These are phyloP conservation scores for Neofusicoccum parvum DNA, from an alignment of 2,329 filamentous ascomycete genomes.

Conservation along the genomic window DNA sequence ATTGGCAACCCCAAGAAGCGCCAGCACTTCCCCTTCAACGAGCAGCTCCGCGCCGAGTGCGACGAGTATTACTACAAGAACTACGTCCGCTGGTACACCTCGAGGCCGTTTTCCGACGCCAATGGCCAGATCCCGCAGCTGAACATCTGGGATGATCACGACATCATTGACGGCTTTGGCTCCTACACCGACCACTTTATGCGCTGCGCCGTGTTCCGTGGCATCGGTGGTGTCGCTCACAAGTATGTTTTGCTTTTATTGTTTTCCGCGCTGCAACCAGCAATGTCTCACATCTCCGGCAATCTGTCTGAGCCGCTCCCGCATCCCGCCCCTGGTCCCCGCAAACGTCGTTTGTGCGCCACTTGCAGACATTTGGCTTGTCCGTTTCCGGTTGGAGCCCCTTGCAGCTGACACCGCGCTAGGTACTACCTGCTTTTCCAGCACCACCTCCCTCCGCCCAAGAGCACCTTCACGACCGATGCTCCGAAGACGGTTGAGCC, in stretches of 20 bases:
- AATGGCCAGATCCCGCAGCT: conserved; percentile 66
- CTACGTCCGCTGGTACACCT: conserved; percentile 69
- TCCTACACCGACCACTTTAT: conserved; percentile 70
- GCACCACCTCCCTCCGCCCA: conserved; percentile 79
- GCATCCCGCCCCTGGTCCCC: background rate
- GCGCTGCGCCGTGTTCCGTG: conserved; percentile 65
- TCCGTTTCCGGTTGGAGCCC: background rate
- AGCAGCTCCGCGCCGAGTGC: conserved; percentile 61
- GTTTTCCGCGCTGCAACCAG: background rate
- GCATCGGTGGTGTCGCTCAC: conserved; percentile 61
- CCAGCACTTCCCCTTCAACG: conserved; percentile 64
- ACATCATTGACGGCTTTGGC: conserved; percentile 69
- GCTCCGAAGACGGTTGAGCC: conserved; percentile 54
- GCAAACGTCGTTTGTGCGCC: background rate
- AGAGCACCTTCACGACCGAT: conserved; percentile 83
- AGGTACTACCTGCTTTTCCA: conserved; percentile 69
- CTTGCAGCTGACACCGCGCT: background rate
- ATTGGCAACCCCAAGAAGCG: conserved; percentile 64
- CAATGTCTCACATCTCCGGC: background rate
- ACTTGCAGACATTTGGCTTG: too few species aligned
- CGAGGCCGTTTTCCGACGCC: conserved; percentile 61
- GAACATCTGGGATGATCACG: conserved; percentile 68
- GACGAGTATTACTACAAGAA: conserved; percentile 66
- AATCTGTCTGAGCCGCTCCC: background rate
- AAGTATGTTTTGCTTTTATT: conserved; percentile 31